Conservation (phyloP, 2,329 filamentous ascomycete genomes). For the Daldinia eschscholtzii region DNA sequence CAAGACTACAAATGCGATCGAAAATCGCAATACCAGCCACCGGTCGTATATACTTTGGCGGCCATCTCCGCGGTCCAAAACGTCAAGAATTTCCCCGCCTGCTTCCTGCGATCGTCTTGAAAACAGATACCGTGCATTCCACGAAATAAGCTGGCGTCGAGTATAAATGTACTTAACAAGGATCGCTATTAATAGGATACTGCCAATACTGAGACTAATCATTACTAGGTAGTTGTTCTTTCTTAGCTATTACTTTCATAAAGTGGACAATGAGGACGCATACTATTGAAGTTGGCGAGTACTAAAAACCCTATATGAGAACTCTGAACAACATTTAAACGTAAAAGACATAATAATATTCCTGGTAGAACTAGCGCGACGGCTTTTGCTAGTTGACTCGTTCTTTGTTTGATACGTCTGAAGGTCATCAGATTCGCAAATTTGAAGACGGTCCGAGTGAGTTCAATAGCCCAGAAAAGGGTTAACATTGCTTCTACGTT, state of each 20-base stretch:
- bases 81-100: slow-evolving; percentile 38
- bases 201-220: slow-evolving; percentile 52
- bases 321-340: slow-evolving; percentile 48
- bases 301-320: slow-evolving; percentile 52
- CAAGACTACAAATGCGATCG: slow-evolving; percentile 55
- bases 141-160: slow-evolving; percentile 50
- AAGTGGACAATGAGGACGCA: slow-evolving; percentile 34
- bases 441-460: slow-evolving; percentile 55
- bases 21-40: slow-evolving; percentile 56
- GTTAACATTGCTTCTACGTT: slow-evolving; percentile 62
- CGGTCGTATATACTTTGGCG: slow-evolving; percentile 55
- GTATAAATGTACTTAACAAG: slow-evolving; percentile 57
- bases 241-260: not conserved
- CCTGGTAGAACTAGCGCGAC: slow-evolving; percentile 55
- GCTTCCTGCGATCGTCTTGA: slow-evolving; percentile 45
- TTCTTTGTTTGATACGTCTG: slow-evolving; percentile 47
- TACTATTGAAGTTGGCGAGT: slow-evolving; percentile 56
- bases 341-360: slow-evolving; percentile 53
- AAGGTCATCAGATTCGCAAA: slow-evolving; percentile 47
- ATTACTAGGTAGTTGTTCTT: slow-evolving; percentile 54
- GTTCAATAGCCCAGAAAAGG: slow-evolving; percentile 59
- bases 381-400: slow-evolving; percentile 52
- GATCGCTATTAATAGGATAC: slow-evolving; percentile 54
- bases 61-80: slow-evolving; percentile 34
- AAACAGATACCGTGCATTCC: slow-evolving; percentile 48